phyloP scores from a whole-genome alignment of 2,329 filamentous ascomycete genomes.

The Xylariaceae sp. region DNA sequence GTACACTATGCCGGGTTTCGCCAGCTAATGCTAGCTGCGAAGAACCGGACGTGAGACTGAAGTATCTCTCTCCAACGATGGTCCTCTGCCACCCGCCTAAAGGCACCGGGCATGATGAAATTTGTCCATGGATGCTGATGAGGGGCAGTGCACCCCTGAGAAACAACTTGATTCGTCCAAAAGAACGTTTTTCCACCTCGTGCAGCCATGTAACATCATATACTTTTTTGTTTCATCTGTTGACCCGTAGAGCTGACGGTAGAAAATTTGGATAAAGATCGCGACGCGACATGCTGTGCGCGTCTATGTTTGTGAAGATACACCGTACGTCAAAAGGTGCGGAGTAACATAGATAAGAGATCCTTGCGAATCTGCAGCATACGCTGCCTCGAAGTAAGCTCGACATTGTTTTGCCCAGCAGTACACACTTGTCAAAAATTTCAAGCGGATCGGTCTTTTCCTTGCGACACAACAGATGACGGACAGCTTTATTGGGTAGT shows the following conservation, averaged over 20 bases:
- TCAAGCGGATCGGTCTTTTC: not conserved
- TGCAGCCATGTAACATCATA: conserved; percentile 16
- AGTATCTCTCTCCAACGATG: not conserved
- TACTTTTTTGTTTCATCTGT: conserved; percentile 9
- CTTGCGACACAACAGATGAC: not conserved
- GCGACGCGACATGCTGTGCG: conserved; percentile 9
- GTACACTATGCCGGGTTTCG: conserved; percentile 5
- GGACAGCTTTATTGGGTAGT: not conserved
- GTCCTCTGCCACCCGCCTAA: conserved; percentile 3
- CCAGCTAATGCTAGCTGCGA: conserved; percentile 4
- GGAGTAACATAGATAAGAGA: conserved; percentile 2
- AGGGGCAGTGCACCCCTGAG: conserved; percentile 10
- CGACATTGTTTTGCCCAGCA: not conserved
- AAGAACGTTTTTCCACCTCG: conserved; percentile 4
- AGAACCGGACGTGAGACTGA: not conserved
- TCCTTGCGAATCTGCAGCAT: conserved; percentile 1
- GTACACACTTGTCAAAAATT: not conserved
- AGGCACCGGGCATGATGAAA: conserved; percentile 7
- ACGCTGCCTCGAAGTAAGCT: conserved; percentile 4
- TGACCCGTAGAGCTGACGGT: conserved; percentile 4
- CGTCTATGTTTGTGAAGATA: not conserved
- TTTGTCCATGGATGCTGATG: conserved; percentile 8
- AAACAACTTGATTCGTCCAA: conserved; percentile 14
- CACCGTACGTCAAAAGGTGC: conserved; percentile 1
- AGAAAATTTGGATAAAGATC: conserved; percentile 2